A percentile compares a stretch with the other conserved stretches of the same genome.
Conservation (phyloP, 164 flowering plant genomes). For the Platanus orientalis region DNA sequence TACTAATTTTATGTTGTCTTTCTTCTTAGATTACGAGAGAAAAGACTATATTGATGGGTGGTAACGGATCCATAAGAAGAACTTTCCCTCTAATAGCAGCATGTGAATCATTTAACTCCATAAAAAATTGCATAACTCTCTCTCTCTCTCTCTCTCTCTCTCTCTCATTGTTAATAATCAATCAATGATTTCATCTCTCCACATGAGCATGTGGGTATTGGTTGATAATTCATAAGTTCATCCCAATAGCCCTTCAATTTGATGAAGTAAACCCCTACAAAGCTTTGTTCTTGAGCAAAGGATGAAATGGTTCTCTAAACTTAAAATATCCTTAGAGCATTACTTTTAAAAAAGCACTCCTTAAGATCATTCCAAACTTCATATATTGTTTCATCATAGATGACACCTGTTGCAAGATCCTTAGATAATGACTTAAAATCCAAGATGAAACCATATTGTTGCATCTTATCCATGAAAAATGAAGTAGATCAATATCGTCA, state of each 20-base stretch:
- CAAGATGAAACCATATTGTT: background rate
- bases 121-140: too few relatives aligned
- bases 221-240: background rate
- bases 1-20: background rate
- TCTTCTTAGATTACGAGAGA: background rate
- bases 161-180: background rate
- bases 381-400: background rate
- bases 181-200: background rate
- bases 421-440: background rate
- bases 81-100: background rate
- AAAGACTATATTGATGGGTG: background rate
- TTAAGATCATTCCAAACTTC: background rate
- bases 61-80: slow-evolving; percentile 1
- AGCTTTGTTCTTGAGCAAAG: background rate
- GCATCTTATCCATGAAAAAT: background rate
- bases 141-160: too few relatives aligned
- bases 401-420: background rate
- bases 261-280: background rate
- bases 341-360: background rate
- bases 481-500: background rate
- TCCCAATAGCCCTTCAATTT: background rate
- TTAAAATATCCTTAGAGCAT: background rate
- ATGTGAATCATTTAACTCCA: background rate
- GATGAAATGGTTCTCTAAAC: background rate
- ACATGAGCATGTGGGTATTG: background rate